These are phyloP conservation scores for Colletotrichum scovillei DNA, from an alignment of 2,329 filamentous ascomycete genomes.

Conservation along the genomic window DNA sequence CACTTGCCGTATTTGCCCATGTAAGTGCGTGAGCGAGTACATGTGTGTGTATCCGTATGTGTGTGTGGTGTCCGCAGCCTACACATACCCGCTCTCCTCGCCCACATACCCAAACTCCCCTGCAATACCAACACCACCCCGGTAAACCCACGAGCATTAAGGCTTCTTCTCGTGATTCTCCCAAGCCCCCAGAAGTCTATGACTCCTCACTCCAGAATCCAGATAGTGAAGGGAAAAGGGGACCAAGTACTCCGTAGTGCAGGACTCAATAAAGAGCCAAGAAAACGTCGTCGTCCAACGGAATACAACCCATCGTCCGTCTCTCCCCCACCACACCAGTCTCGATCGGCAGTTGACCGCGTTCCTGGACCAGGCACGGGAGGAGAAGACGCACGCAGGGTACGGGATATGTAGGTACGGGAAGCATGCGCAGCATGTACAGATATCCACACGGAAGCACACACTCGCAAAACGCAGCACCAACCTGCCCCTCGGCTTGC, in stretches of 20 bases:
- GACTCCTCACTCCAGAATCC: too few relatives aligned
- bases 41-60: background rate
- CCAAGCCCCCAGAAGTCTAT: background rate
- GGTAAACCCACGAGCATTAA: background rate
- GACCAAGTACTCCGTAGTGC: too few relatives aligned
- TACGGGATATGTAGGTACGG: background rate
- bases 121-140: too few relatives aligned
- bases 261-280: background rate
- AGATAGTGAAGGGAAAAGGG: background rate
- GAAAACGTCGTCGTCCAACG: background rate
- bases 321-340: background rate
- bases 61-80: background rate
- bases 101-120: background rate
- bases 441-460: background rate
- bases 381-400: background rate
- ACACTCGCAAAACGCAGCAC: background rate
- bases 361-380: constrained; percentile 25
- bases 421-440: background rate
- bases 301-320: background rate
- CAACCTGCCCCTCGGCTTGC: background rate
- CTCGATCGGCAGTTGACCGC: constrained; percentile 23
- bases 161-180: background rate
- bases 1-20: background rate
- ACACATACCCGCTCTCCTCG: background rate
- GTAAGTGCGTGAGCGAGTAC: background rate